Evolutionary conservation across 768 basidiomycete genomes (phyloP), one percentile per base, ranked within the genome.

Genomic region (Trametes cubensis): DNA sequence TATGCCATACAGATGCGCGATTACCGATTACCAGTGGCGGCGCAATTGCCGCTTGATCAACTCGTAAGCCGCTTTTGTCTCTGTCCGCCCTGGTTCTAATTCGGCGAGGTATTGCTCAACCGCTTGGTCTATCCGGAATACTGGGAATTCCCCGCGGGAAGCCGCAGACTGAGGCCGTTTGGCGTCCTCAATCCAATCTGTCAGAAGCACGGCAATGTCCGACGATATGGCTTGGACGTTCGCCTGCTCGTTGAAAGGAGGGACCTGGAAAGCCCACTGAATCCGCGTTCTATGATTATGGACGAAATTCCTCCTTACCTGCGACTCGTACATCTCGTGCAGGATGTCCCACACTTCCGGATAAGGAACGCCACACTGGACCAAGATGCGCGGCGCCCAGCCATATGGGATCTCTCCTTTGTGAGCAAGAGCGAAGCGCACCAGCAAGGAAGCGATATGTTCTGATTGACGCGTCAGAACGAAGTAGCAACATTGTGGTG

Each of bases 271-370:
- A 1, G 20, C 4, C 4, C 7, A 15, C 28, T 55, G 13, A 48
- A 26, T 48, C 44, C 14, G 59, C 55, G 54, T 60, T 61, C 30
- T 65, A 20, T 14, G 55, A 55, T 59, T 53, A 38, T 34, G 6
- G 26, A 15, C 26, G 21, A 26, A n/a, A 17, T 28, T 10, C 15
- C 10, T 56, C 41, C 58, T 69, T 74, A 94, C 95, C 78, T 94
- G 90, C 25, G 90, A 91, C 71, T 73, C 72, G 48, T 73, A 73
- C 72, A 73, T 94, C 90, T 89, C 89, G 66, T 92, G 88, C 65
- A 93, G 81, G 21, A 89, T 84, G 66, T 92, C 89, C 85, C 94
- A 96, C 55, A 95, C 81, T 60, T 94, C 91, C 39, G 83, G 79
- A 67, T 85, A 88, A 10, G 92, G 88, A 23, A 95, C 88, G 2